Evolutionary conservation across 306 rosid genomes (phyloP).

Genomic region (Lablab purpureus): DNA sequence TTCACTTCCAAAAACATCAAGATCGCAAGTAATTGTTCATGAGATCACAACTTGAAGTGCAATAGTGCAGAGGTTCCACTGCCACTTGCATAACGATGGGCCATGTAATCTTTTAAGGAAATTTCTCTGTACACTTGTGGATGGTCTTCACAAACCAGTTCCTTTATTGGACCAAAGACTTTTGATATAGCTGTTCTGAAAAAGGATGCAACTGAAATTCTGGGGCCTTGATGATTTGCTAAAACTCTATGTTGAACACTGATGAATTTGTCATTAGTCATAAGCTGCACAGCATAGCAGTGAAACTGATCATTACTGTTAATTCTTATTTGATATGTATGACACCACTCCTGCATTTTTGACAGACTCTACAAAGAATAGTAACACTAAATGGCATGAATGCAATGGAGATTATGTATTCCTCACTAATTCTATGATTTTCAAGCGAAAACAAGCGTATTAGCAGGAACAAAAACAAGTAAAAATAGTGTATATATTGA

Average conservation of each 20-base stretch:
- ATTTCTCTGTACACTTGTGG: conserved; percentile 53
- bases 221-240: conserved; percentile 45
- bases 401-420: neutral
- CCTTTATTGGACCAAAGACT: conserved; percentile 58
- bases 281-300: conserved; percentile 26
- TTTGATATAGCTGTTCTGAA: conserved; percentile 20
- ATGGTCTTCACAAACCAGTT: conserved; percentile 55
- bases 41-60: conserved; percentile 53
- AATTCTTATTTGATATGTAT: neutral
- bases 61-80: conserved; percentile 48
- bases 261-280: conserved; percentile 43
- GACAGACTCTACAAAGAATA: neutral
- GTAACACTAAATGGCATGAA: neutral
- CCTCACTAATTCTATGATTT: neutral
- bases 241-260: conserved; percentile 47
- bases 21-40: conserved; percentile 1
- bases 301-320: neutral
- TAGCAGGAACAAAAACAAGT: no score
- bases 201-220: conserved; percentile 44
- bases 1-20: neutral
- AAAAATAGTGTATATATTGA: no score
- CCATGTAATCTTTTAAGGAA: conserved; percentile 42
- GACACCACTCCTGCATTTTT: neutral
- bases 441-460: neutral
- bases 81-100: conserved; percentile 38